Percentiles rank a stretch among this genome's conserved stretches.
phyloP scores from a whole-genome alignment of 208 protist species.

The Trypanosoma boissoni region DNA sequence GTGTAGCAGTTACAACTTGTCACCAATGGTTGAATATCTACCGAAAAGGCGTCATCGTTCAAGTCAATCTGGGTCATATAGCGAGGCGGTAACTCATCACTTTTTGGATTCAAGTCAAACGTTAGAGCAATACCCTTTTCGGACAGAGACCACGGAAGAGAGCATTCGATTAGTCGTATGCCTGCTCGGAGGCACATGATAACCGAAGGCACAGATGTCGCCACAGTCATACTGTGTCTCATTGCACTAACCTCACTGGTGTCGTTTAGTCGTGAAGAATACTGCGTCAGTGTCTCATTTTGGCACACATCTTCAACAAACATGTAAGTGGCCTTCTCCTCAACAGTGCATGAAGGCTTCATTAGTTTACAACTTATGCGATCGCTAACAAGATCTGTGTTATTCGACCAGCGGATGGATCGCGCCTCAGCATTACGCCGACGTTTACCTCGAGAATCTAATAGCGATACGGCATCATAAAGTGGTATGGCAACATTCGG shows the following conservation, averaged over 20 bases:
- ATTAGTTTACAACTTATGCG: constrained; percentile 20
- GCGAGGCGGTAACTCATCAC: not conserved
- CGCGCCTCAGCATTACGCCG: constrained; percentile 37
- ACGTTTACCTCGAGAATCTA: constrained; percentile 36
- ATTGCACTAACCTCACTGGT: constrained; percentile 9
- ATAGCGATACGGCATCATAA: constrained; percentile 54
- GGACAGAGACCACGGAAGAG: constrained; percentile 70
- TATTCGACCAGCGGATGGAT: constrained; percentile 35
- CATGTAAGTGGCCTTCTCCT: constrained; percentile 29
- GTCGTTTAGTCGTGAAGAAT: constrained; percentile 32
- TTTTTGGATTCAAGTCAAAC: constrained; percentile 18
- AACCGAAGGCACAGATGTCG: constrained; percentile 37
- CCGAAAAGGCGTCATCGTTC: constrained; percentile 57
- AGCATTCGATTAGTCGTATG: constrained; percentile 62
- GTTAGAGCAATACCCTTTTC: constrained; percentile 67
- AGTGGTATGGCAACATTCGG: constrained; percentile 47
- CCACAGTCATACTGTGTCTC: constrained; percentile 31
- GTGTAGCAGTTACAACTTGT: constrained; percentile 69
- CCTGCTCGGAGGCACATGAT: constrained; percentile 40
- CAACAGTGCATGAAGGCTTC: constrained; percentile 23
- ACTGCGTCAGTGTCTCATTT: constrained; percentile 37
- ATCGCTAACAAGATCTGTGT: constrained; percentile 4
- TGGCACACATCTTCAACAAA: constrained; percentile 15
- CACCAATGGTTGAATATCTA: constrained; percentile 59
- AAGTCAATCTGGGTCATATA: constrained; percentile 59